Evolutionary conservation across 345 rosid genomes (phyloP).

Genomic region (Hirschfeldia incana): DNA sequence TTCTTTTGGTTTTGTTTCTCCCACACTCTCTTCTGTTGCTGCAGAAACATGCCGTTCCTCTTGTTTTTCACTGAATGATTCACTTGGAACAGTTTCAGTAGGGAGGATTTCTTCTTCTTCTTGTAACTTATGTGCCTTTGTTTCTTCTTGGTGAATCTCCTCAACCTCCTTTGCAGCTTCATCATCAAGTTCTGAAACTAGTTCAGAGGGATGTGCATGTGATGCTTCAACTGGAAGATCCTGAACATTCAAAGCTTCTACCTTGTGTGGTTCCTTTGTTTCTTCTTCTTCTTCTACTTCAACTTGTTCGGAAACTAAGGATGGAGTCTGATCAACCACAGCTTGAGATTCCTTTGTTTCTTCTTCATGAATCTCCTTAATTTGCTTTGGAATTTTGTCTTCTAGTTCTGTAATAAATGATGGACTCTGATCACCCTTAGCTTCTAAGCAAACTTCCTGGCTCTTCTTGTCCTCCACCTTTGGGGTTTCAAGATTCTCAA

Average conservation of each 20-base stretch:
- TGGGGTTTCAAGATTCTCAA: constrained; percentile 4
- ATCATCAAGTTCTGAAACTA: constrained; percentile 10
- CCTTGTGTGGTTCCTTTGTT: constrained; percentile 3
- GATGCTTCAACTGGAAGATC: constrained; percentile 11
- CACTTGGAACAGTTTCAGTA: constrained; percentile 21
- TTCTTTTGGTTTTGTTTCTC: constrained; percentile 23
- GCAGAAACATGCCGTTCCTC: constrained; percentile 10
- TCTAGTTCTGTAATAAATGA: constrained; percentile 22
- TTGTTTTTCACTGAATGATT: not conserved
- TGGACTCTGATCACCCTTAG: constrained; percentile 10
- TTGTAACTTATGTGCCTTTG: constrained; percentile 7
- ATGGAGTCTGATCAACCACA: constrained; percentile 11
- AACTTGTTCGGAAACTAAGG: not conserved
- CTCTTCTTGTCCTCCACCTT: constrained; percentile 24
- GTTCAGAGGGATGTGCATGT: not conserved
- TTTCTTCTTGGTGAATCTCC: constrained; percentile 23
- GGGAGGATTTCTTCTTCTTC: constrained; percentile 15
- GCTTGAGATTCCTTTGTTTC: constrained; percentile 19
- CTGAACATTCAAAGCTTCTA: not conserved
- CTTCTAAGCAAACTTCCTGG: constrained; percentile 5
- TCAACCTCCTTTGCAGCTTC: not conserved
- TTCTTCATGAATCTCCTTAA: constrained; percentile 21
- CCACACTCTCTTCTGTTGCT: not conserved
- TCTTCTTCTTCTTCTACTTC: constrained; percentile 22
- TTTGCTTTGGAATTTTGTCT: constrained; percentile 22